Evolutionary conservation across 2,329 filamentous ascomycete species (phyloP), one percentile per base, ranked within the genome.

Genomic region (Raffaelea arxii): DNA sequence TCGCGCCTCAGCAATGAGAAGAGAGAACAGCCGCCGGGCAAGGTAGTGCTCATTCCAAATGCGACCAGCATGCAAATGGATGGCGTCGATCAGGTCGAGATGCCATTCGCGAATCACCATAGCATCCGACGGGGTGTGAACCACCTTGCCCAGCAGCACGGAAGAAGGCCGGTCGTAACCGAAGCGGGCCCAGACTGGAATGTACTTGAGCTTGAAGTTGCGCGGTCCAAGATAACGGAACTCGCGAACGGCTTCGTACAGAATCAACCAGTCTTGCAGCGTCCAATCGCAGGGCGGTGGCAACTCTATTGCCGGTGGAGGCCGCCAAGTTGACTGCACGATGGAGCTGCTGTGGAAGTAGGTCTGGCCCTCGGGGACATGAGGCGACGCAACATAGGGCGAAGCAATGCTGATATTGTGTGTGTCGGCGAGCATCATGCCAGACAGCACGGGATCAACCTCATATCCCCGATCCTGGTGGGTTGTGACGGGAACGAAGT

Each of bases 51-150:
- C 74, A 21, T 71, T 67, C 74, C 75, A 79, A 12, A 49, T 25
- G 10, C 62, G 66, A 11, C 68, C 68, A 3, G 75, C 65, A 48
- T 71, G 64, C 12, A 56, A 56, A 47, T 60, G 62, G 54, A 79
- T 80, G 3, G 70, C 75, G 48, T 77, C 71, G 22, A 79, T 67
- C 46, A 78, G 67, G 49, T 80, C 75, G 18, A 79, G 59, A 49
- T 80, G 77, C 75, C 75, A 79, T 47, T 64, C 57, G 58, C 77
- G 68, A 18, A 80, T 62, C 21, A 62, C 51, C 62, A 80, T 63
- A 4, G 60, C 58, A 56, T 69, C 63, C 40, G 67, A 71, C 30
- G 71, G 67, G 24, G 70, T 67, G 22, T 59, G 57, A 47, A 78
- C 69, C 23, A 63, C 65, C 55, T 70, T 74, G 47, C 74, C 73